A percentile compares a stretch with the other conserved stretches of the same genome.
phyloP scores from a whole-genome alignment of 495 filamentous ascomycete genomes.

The Talaromyces wortmannii region DNA sequence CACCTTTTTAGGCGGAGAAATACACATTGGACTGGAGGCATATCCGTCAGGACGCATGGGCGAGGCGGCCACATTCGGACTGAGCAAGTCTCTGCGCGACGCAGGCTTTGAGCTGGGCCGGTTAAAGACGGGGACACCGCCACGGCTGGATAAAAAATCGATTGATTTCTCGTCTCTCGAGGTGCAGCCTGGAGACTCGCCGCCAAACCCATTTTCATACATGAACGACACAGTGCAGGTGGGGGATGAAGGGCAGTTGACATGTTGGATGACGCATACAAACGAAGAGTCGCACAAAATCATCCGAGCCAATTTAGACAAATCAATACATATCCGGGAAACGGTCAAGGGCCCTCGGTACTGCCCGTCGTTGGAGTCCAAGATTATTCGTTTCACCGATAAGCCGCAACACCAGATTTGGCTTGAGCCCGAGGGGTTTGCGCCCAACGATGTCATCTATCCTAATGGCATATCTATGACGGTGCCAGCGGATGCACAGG shows the following conservation, averaged over 20 bases:
- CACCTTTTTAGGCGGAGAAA: constrained; percentile 93
- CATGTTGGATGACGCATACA: constrained; percentile 78
- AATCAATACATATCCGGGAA: constrained; percentile 93
- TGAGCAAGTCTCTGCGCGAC: constrained; percentile 84
- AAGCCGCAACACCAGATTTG: constrained; percentile 82
- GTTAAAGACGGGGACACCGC: constrained; percentile 93
- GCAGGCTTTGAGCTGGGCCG: constrained; percentile 89
- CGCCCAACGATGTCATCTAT: constrained; percentile 80
- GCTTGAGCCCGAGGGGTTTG: constrained; percentile 94
- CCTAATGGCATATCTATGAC: constrained; percentile 98
- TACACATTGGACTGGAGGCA: constrained; percentile 83
- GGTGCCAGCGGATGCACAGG: constrained; percentile 78
- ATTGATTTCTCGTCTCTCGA: constrained; percentile 74
- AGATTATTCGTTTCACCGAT: constrained; percentile 79
- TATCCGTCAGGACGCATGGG: constrained; percentile 89
- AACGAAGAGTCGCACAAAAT: constrained; percentile 78
- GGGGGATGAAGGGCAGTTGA: constrained; percentile 61
- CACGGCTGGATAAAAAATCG: constrained; percentile 71
- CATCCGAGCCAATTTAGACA: constrained; percentile 78
- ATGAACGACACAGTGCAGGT: constrained; percentile 72
- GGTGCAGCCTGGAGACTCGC: constrained; percentile 72
- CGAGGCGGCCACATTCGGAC: constrained; percentile 86
- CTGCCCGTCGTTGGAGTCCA: constrained; percentile 92
- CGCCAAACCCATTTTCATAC: constrained; percentile 87
- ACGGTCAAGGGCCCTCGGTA: constrained; percentile 92